Evolutionary conservation across 2,329 filamentous ascomycete genomes (phyloP).

Genomic region (Magnaporthiopsis poae): DNA sequence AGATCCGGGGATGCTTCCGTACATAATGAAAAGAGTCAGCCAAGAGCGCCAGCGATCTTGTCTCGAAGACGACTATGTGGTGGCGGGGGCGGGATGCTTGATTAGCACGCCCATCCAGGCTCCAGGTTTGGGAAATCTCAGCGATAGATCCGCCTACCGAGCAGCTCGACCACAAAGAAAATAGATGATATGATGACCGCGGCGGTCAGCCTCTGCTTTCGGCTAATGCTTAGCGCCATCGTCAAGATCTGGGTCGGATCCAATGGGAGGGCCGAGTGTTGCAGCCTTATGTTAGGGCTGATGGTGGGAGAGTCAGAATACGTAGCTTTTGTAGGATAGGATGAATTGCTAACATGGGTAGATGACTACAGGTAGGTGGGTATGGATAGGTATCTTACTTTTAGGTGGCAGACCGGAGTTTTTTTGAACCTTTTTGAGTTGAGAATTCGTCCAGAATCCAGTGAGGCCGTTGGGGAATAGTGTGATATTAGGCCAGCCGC

Average conservation of each 20-base stretch:
- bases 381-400: no score
- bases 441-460: no score
- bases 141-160: slow-evolving; percentile 25
- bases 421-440: not conserved
- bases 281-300: not conserved
- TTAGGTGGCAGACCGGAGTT: no score
- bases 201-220: slow-evolving; percentile 36
- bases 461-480: no score
- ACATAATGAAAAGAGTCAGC: slow-evolving; percentile 75
- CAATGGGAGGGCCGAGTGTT: not conserved
- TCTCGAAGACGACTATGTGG: slow-evolving; percentile 53
- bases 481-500: no score
- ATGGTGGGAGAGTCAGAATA: no score
- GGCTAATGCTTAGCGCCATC: slow-evolving; percentile 28
- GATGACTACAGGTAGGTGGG: no score
- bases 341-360: not conserved
- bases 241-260: slow-evolving; percentile 1
- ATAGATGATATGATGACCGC: slow-evolving; percentile 39
- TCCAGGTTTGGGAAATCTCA: no score
- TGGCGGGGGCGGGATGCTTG: not conserved
- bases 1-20: slow-evolving; percentile 18
- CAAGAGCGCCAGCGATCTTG: slow-evolving; percentile 59
- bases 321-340: not conserved
- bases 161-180: slow-evolving; percentile 44
- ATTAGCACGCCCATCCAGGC: slow-evolving; percentile 7